Percentiles rank a stretch among this genome's conserved stretches.
These are phyloP conservation scores for Colletotrichum sp. DNA, from an alignment of 2,329 filamentous ascomycete species.

Conservation along the genomic window DNA sequence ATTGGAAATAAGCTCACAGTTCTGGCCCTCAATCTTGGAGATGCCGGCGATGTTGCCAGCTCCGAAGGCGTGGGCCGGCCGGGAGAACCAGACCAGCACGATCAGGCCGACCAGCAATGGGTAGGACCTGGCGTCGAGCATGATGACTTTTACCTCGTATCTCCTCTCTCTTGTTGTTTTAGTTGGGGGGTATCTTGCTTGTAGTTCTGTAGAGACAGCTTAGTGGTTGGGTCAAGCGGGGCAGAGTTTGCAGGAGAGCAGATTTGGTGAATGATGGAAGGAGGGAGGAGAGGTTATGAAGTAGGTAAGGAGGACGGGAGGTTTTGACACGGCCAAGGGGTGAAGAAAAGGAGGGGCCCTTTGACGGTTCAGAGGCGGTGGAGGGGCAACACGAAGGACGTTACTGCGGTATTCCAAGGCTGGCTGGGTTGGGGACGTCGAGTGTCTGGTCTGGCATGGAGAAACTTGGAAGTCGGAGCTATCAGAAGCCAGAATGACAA, in stretches of 20 bases:
- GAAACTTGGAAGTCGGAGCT: slow-evolving; percentile 7
- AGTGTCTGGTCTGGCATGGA: not conserved
- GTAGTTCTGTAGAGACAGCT: not conserved
- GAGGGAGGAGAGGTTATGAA: not conserved
- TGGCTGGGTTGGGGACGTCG: not conserved
- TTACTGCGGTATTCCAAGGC: slow-evolving; percentile 17
- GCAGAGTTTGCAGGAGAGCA: slow-evolving; percentile 1
- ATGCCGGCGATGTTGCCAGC: slow-evolving; percentile 87
- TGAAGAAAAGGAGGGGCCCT: slow-evolving; percentile 20
- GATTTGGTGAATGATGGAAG: not conserved
- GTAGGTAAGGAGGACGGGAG: not conserved
- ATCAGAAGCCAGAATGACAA: slow-evolving; percentile 18
- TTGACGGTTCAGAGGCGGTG: slow-evolving; percentile 4
- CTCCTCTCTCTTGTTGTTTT: not conserved
- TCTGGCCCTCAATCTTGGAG: slow-evolving; percentile 82
- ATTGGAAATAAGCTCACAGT: slow-evolving; percentile 59
- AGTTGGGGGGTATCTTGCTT: not conserved
- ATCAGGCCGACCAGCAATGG: slow-evolving; percentile 60
- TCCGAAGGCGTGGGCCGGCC: slow-evolving; percentile 78
- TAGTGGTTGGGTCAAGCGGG: not conserved
- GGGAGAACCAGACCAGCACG: slow-evolving; percentile 70
- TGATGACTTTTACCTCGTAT: slow-evolving; percentile 29
- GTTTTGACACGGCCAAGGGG: slow-evolving; percentile 21
- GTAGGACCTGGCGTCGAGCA: slow-evolving; percentile 54
- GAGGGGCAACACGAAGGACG: slow-evolving; percentile 16